These are phyloP conservation scores for Tillandsia leiboldiana DNA, from an alignment of 176 grass and related monocot species.

Conservation along the genomic window DNA sequence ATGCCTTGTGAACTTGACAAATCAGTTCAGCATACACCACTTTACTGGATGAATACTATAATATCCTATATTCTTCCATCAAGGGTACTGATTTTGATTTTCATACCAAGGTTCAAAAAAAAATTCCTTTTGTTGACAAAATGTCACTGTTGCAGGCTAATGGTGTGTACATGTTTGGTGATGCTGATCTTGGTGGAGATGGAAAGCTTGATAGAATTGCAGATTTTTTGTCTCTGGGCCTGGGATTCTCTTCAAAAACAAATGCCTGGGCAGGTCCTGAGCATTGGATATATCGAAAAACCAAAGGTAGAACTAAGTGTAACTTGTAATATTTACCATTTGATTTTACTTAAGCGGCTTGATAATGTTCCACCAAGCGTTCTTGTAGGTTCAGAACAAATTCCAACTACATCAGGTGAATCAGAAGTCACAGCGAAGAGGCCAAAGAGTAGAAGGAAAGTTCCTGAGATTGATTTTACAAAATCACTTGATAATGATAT, in stretches of 20 bases:
- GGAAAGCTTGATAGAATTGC: constrained; percentile 61
- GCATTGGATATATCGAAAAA: constrained; percentile 93
- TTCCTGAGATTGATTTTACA: constrained; percentile 61
- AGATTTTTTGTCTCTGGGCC: constrained; percentile 63
- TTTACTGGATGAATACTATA: neutral
- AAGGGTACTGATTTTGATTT: neutral
- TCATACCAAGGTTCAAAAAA: neutral
- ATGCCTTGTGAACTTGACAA: constrained; percentile 14
- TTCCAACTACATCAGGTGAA: constrained; percentile 27
- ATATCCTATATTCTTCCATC: neutral
- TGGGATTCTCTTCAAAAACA: constrained; percentile 62
- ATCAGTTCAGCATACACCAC: neutral
- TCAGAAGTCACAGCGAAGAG: constrained; percentile 43
- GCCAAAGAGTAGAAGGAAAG: constrained; percentile 49
- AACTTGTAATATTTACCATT: constrained; percentile 12
- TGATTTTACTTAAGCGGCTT: constrained; percentile 2
- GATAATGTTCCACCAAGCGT: constrained; percentile 10
- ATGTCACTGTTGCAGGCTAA: constrained; percentile 36
- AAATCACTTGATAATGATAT: constrained; percentile 60
- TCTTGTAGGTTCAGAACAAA: constrained; percentile 39
- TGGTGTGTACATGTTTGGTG: constrained; percentile 41
- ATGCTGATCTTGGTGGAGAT: constrained; percentile 32
- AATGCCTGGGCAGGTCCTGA: constrained; percentile 99
- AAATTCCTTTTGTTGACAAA: neutral
- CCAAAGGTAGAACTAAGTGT: constrained; percentile 42